A percentile compares a stretch with the other conserved stretches of the same genome.
These are phyloP conservation scores for Galerina sulciceps DNA, from an alignment of 768 basidiomycete species.

Conservation along the genomic window DNA sequence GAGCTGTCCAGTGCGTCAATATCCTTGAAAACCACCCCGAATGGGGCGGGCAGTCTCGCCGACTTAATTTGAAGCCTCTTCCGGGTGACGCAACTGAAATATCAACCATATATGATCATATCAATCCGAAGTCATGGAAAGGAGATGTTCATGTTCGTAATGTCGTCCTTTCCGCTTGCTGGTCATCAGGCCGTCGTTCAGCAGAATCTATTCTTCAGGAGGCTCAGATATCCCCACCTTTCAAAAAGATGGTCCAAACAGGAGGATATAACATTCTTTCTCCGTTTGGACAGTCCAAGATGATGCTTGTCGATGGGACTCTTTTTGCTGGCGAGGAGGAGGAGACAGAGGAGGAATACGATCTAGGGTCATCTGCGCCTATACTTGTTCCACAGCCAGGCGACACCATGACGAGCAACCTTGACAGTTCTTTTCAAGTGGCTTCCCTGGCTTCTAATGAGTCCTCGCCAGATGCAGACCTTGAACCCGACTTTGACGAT, in stretches of 20 bases:
- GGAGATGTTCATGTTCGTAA: slow-evolving; percentile 19
- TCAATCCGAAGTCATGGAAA: slow-evolving; percentile 20
- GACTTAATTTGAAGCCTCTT: slow-evolving; percentile 12
- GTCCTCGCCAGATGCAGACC: not conserved
- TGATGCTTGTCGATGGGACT: slow-evolving; percentile 9
- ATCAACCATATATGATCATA: slow-evolving; percentile 21
- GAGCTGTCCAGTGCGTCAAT: slow-evolving; percentile 13
- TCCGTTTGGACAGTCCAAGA: slow-evolving; percentile 4
- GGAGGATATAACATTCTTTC: slow-evolving; percentile 9
- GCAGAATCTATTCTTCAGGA: not conserved
- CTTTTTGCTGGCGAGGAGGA: slow-evolving; percentile 1
- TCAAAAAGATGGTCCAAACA: not conserved
- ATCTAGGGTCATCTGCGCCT: too few relatives aligned
- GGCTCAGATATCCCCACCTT: not conserved
- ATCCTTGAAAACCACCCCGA: slow-evolving; percentile 17
- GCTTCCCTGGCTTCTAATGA: not conserved
- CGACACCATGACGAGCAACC: too few relatives aligned
- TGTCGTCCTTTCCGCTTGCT: slow-evolving; percentile 13
- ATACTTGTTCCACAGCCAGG: too few relatives aligned
- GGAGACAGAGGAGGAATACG: slow-evolving; percentile 14
- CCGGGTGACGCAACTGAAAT: slow-evolving; percentile 3
- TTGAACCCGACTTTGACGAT: slow-evolving; percentile 15
- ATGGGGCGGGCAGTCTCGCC: slow-evolving; percentile 15
- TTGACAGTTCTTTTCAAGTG: not conserved
- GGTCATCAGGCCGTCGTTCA: slow-evolving; percentile 7